A percentile compares a stretch with the other conserved stretches of the same genome.
Conservation (phyloP, 495 filamentous ascomycete genomes). For the Tuber aestivum region DNA sequence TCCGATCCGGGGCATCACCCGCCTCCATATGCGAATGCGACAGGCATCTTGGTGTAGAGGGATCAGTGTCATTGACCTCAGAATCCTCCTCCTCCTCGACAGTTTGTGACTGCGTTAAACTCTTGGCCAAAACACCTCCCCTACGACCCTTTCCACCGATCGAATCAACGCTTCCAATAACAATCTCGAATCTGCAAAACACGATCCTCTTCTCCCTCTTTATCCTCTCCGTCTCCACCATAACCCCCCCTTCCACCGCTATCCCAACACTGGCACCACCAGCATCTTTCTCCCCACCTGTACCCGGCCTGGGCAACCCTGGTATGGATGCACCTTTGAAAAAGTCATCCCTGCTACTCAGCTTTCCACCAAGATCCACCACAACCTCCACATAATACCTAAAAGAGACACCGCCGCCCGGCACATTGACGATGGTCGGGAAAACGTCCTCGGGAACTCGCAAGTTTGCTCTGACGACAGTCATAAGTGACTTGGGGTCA, state of each 20-base stretch:
- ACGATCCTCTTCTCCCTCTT: conserved; percentile 77
- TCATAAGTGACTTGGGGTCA: conserved; percentile 68
- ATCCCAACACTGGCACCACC: conserved; percentile 30
- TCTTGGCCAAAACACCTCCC: conserved; percentile 22
- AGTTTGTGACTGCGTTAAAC: conserved; percentile 20
- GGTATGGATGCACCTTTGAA: conserved; percentile 50
- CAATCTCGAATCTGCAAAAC: conserved; percentile 70
- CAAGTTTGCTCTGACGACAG: conserved; percentile 71
- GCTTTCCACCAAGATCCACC: conserved; percentile 81
- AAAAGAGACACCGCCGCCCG: conserved; percentile 87
- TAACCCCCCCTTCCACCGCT: conserved; percentile 61
- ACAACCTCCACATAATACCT: conserved; percentile 89
- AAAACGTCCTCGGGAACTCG: conserved; percentile 86
- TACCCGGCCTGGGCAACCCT: conserved; percentile 47
- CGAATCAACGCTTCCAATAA: conserved; percentile 83
- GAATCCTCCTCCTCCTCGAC: conserved; percentile 32
- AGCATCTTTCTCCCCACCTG: conserved; percentile 20
- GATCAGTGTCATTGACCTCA: conserved; percentile 22
- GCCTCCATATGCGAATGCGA: conserved; percentile 27
- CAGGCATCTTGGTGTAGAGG: conserved; percentile 16
- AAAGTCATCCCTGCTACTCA: conserved; percentile 61
- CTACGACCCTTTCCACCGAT: conserved; percentile 54
- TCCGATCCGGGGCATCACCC: conserved; percentile 9
- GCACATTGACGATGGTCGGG: conserved; percentile 82
- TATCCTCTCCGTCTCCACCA: conserved; percentile 84